Conservation (phyloP, 2,329 filamentous ascomycete genomes). For the Neofusicoccum laricinum region DNA sequence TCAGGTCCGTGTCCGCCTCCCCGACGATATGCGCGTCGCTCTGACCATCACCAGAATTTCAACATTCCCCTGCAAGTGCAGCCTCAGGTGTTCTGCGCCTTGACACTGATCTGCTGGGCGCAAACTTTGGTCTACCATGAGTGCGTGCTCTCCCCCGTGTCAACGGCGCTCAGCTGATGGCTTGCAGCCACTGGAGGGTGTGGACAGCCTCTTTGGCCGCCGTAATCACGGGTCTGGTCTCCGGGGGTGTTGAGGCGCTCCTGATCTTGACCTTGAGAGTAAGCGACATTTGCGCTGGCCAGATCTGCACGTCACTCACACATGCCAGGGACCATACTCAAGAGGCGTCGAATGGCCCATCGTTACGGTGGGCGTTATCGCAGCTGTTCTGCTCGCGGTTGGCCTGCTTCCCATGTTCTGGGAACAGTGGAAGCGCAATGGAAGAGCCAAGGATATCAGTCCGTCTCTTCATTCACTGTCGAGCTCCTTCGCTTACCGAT, state of each 20-base stretch:
- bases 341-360: slow-evolving; percentile 54
- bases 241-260: slow-evolving; percentile 54
- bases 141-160: slow-evolving; percentile 26
- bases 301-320: not conserved
- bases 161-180: slow-evolving; percentile 22
- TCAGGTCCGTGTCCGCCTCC: slow-evolving; percentile 34
- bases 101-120: slow-evolving; percentile 51
- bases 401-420: slow-evolving; percentile 61
- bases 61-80: slow-evolving; percentile 55
- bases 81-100: slow-evolving; percentile 51
- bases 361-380: slow-evolving; percentile 56
- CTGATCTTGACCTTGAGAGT: slow-evolving; percentile 58
- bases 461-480: slow-evolving; percentile 19
- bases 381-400: slow-evolving; percentile 54
- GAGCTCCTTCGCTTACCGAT: not conserved
- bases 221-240: slow-evolving; percentile 40
- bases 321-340: slow-evolving; percentile 50
- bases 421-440: slow-evolving; percentile 60
- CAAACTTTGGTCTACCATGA: slow-evolving; percentile 53
- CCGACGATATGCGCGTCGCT: not conserved
- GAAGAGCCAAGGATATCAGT: slow-evolving; percentile 62
- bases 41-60: slow-evolving; percentile 43
- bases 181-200: slow-evolving; percentile 43
- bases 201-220: slow-evolving; percentile 48
- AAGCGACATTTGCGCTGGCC: slow-evolving; percentile 19